A percentile compares a stretch with the other conserved stretches of the same genome.
phyloP scores from a whole-genome alignment of 306 rosid species.

The Oemleria cerasiformis region DNA sequence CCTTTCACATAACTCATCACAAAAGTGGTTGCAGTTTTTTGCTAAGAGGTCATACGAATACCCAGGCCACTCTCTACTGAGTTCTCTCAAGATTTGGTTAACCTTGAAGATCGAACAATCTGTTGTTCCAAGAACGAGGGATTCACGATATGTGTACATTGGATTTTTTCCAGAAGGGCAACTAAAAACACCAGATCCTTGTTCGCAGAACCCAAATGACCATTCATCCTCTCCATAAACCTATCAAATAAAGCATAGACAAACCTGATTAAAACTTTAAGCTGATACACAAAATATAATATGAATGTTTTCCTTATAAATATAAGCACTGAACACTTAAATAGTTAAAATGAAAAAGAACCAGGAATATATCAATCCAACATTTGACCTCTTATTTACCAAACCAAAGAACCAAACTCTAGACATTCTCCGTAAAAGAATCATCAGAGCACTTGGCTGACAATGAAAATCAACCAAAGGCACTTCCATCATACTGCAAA shows the following conservation, averaged over 20 bases:
- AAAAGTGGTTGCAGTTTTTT: slow-evolving; percentile 95
- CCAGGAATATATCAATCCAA: too few relatives aligned
- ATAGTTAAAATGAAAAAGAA: too few relatives aligned
- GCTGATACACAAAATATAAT: neutral
- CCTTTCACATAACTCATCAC: slow-evolving; percentile 89
- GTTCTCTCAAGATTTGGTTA: slow-evolving; percentile 92
- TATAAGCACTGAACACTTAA: too few relatives aligned
- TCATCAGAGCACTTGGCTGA: neutral
- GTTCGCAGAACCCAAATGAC: slow-evolving; percentile 99
- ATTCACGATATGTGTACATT: slow-evolving; percentile 89
- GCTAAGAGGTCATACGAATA: slow-evolving; percentile 78
- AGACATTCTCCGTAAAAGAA: neutral
- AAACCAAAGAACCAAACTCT: neutral
- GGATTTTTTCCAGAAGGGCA: slow-evolving; percentile 92
- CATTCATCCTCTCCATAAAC: slow-evolving; percentile 91
- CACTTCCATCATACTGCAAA: neutral
- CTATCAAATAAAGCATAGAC: slow-evolving; percentile 38
- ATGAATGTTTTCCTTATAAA: neutral
- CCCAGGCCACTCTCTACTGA: slow-evolving; percentile 98
- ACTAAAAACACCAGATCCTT: slow-evolving; percentile 94
- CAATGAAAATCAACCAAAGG: neutral
- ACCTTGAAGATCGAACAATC: slow-evolving; percentile 63
- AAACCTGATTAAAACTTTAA: slow-evolving; percentile 15
- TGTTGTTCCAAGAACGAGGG: slow-evolving; percentile 68
- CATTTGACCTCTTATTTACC: too few relatives aligned